phyloP scores from a whole-genome alignment of 441 rosid species.

The Eutrema salsugineum region DNA sequence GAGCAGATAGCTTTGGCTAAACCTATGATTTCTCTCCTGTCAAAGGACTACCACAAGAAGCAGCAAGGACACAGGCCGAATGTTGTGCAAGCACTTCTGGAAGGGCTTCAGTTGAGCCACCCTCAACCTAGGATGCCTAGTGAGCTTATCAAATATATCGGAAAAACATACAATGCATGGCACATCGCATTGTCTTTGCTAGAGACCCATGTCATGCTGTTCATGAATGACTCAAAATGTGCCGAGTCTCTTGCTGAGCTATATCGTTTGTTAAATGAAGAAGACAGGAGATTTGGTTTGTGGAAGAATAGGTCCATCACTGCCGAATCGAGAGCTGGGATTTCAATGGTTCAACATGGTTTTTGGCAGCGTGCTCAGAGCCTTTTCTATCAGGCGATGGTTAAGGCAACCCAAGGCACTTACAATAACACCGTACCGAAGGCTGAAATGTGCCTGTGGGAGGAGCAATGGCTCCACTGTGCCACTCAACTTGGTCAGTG shows the following conservation, averaged over 20 bases:
- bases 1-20: conserved; percentile 87
- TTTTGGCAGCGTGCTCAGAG: conserved; percentile 96
- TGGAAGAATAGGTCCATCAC: conserved; percentile 94
- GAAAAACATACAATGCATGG: conserved; percentile 99
- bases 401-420: conserved; percentile 98
- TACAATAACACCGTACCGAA: conserved; percentile 92
- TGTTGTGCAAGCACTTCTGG: conserved; percentile 98
- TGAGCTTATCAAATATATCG: conserved; percentile 94
- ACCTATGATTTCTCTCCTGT: conserved; percentile 82
- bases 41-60: conserved; percentile 95
- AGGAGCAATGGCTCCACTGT: conserved; percentile 98
- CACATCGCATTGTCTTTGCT: conserved; percentile 88
- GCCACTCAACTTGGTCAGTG: conserved; percentile 95
- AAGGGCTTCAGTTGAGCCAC: conserved; percentile 98
- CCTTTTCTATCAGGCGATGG: conserved; percentile 96
- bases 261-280: conserved; percentile 91
- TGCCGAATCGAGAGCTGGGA: conserved; percentile 95
- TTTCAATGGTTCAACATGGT: conserved; percentile 97
- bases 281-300: conserved; percentile 98
- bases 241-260: conserved; percentile 97
- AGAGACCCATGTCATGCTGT: conserved; percentile 90
- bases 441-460: conserved; percentile 99
- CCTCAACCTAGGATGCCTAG: conserved; percentile 99
- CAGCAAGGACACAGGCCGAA: conserved; percentile 93
- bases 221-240: conserved; percentile 84